A percentile compares a stretch with the other conserved stretches of the same genome.
phyloP scores from a whole-genome alignment of 2,329 filamentous ascomycete genomes.

The Stachybotrys elegans region DNA sequence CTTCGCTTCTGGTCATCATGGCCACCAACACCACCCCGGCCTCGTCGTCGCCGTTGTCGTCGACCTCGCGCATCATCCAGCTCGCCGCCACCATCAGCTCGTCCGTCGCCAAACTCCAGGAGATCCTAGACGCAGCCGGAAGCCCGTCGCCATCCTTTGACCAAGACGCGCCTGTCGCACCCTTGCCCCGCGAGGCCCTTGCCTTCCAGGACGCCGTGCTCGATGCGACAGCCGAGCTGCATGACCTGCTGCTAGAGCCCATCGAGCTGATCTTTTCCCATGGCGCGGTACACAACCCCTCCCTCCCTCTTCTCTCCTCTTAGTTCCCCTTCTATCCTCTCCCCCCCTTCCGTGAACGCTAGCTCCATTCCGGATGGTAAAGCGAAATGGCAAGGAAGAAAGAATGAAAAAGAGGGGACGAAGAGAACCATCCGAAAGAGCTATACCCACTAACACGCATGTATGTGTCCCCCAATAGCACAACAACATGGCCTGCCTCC shows the following conservation, averaged over 20 bases:
- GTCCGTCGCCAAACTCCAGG: background rate
- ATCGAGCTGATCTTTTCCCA: background rate
- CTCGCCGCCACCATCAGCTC: background rate
- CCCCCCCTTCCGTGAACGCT: background rate
- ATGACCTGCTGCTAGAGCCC: slow-evolving; percentile 1
- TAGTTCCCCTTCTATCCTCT: background rate
- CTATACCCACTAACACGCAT: background rate
- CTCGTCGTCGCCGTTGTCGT: no score
- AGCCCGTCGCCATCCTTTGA: background rate
- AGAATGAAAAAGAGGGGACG: no score
- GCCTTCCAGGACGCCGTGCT: background rate
- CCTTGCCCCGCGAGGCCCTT: background rate
- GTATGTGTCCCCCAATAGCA: no score
- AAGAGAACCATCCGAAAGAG: no score
- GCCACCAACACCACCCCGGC: no score
- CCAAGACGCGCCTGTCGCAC: background rate
- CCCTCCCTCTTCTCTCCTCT: background rate
- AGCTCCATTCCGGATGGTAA: background rate
- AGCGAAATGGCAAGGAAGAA: background rate
- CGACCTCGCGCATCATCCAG: background rate
- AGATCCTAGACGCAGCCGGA: background rate
- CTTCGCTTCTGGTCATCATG: no score
- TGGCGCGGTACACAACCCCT: background rate
- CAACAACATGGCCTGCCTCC: background rate
- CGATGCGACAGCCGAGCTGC: background rate